Base-by-base conservation (phyloP, 108 stramenopile genomes). In the Epithemia pelagica region DNA sequence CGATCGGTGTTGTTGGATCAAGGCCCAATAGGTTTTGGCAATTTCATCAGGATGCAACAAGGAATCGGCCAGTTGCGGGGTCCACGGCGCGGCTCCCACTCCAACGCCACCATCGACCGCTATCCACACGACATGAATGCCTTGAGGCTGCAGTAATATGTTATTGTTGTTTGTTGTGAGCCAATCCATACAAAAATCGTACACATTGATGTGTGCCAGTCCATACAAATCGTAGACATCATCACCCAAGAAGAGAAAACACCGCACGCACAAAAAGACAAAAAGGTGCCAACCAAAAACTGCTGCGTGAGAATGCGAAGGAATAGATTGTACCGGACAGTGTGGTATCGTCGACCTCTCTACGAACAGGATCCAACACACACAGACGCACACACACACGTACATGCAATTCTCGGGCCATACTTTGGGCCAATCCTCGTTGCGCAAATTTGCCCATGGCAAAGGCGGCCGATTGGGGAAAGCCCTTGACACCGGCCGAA, bases 101-200 rank as follows among this genome's bases (percentile, higher is more conserved):
- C 66, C 30, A 29, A 77, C 62, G 19, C 65, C 65, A 0, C 77
- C 77, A 37, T 78, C 77, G 24, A 78, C 70, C 19, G 69, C 46
- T 26, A 73, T 58, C 56, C 70, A 69, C 1, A 69, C 73, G 22
- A 70, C 73, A 62, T 78, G 77, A 29, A 78, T 61, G 27, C 70
- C 70, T 37, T 74, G 54, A 25, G 77, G 73, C 0, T 59, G 15
- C 15, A 46, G n/a, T n/a, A n/a, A n/a, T n/a, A n/a, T n/a, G n/a
- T n/a, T n/a, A n/a, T n/a, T n/a, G n/a, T n/a, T n/a, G n/a, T n/a
- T n/a, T n/a, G n/a, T n/a, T n/a, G n/a, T n/a, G n/a, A n/a, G n/a
- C n/a, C n/a, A n/a, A n/a, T n/a, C n/a, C n/a, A n/a, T n/a, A n/a
- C n/a, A n/a, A n/a, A n/a, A n/a, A n/a, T n/a, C n/a, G n/a, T n/a